Evolutionary conservation across 1,139 yeast species (phyloP).

Genomic region (Protomyces pachydermus): DNA sequence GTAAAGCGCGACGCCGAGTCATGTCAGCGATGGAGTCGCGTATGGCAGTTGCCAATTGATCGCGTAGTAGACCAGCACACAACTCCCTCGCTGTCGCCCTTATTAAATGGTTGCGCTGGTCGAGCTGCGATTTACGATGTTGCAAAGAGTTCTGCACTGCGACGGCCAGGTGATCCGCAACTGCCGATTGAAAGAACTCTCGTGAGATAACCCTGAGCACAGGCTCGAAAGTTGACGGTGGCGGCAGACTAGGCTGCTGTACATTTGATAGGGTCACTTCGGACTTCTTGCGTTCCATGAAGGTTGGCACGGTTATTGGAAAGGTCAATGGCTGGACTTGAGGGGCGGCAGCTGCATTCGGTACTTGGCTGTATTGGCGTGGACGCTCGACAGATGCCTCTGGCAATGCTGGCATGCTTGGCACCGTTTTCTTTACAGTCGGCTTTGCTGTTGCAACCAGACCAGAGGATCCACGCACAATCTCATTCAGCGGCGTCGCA

Average conservation of each 20-base stretch:
- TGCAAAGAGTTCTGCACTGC: background rate
- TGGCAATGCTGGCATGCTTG: background rate
- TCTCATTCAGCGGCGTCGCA: constrained; percentile 4
- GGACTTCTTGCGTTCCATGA: background rate
- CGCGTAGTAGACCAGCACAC: background rate
- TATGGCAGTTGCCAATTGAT: background rate
- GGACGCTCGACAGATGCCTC: background rate
- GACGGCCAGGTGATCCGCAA: background rate
- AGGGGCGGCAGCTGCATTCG: background rate
- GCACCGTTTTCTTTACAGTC: background rate
- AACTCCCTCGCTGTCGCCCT: constrained; percentile 3
- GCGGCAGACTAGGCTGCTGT: background rate
- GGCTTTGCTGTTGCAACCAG: background rate
- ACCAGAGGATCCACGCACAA: background rate
- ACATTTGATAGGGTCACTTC: background rate
- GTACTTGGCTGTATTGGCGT: no score
- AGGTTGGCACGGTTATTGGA: background rate
- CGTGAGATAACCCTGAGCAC: background rate
- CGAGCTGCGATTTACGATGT: background rate
- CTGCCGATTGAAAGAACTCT: background rate
- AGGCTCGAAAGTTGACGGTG: background rate
- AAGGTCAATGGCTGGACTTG: background rate
- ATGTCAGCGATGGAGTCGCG: background rate
- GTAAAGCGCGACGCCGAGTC: background rate
- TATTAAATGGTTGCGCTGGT: background rate